Evolutionary conservation across 306 rosid genomes (phyloP), one percentile per base, ranked within the genome.

Genomic region (Gynostemma pentaphyllum): DNA sequence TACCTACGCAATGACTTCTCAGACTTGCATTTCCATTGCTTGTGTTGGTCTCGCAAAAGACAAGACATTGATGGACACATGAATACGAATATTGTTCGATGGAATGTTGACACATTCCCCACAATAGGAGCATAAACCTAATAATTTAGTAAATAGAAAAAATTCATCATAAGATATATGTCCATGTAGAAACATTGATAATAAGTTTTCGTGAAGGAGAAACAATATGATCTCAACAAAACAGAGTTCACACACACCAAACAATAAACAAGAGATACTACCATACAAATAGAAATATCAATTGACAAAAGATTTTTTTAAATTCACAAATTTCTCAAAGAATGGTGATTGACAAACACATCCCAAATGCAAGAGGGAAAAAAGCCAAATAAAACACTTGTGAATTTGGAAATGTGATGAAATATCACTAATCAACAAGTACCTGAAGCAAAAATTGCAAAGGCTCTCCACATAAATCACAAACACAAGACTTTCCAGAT

Each of bases 361-460:
- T 21, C 16, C 5, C 54, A 40, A 24, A 46, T 5, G 62, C 21
- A 46, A 41, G n/a, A n/a, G n/a, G 16, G 56, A 69, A 5, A 24
- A 6, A 10, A 50, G 41, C 54, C 0, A 37, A 22, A 27, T 16
- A 30, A 47, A 23, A 27, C 14, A 50, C 26, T 1, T 2, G 3
- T 16, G 19, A 10, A 42, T n/a, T n/a, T n/a, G n/a, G n/a, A 21
- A 51, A 2, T 55, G 16, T 28, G 1, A 61, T 26, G 34, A 28
- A 15, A n/a, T 2, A 19, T n/a, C 19, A 16, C 42, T 41, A 21
- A 15, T 34, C 1, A 42, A 52, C 22, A 1, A 66, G 54, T 75
- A 87, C 97, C 96, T 91, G 97, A 66, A 91, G 91, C 74, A 88
- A 52, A 64, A 85, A 88, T 26, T 77, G 86, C 64, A 86, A 75